These are phyloP conservation scores for Boletus coffeatus DNA, from an alignment of 1,284 basidiomycete species.

Conservation along the genomic window DNA sequence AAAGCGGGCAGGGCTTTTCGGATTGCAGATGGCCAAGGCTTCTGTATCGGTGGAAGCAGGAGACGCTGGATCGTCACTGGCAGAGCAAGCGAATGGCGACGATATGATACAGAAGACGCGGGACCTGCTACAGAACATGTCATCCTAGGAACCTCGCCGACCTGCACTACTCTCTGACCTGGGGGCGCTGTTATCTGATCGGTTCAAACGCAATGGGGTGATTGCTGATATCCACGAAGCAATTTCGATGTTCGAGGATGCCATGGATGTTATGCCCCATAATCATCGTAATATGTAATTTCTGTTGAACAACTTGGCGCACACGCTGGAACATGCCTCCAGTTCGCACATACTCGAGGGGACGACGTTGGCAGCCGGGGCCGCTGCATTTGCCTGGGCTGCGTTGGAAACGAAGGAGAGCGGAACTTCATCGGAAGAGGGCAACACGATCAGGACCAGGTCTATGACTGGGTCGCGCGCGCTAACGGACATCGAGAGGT, in stretches of 20 bases:
- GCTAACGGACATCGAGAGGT: not conserved
- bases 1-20: not conserved
- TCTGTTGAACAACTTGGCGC: no score
- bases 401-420: not conserved
- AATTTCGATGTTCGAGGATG: not conserved
- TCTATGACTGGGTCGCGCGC: not conserved
- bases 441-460: not conserved
- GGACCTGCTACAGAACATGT: not conserved
- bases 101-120: not conserved
- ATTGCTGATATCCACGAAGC: not conserved
- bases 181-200: not conserved
- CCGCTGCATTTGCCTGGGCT: not conserved
- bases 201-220: not conserved
- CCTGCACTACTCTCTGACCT: rapidly evolving
- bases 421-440: not conserved
- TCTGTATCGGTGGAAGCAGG: not conserved
- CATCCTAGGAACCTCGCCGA: not conserved
- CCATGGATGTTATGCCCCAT: not conserved
- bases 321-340: no score
- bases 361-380: not conserved
- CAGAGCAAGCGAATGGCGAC: rapidly evolving
- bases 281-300: no score
- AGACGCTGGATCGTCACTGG: not conserved
- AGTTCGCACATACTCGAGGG: not conserved
- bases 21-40: not conserved